Base-by-base conservation (phyloP, 2,329 filamentous ascomycete genomes). In the Zopfia rhizophila region DNA sequence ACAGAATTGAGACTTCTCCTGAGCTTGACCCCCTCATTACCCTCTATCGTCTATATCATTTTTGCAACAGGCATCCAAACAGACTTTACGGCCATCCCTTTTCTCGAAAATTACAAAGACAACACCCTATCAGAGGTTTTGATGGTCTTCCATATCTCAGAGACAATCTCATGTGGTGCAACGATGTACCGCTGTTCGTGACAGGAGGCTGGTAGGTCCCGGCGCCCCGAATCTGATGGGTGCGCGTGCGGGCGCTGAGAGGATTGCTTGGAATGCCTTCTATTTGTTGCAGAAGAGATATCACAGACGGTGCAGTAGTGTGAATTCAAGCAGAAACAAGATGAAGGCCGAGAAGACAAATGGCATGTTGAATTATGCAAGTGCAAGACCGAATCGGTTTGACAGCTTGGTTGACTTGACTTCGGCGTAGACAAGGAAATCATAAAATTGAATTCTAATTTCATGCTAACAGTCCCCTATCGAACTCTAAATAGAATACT, bases 201-300 rank as follows among this genome's bases (percentile, higher is more conserved):
- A 85, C 86, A 0, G 89, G 2, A 78, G 84, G 39, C 72, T 92
- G 24, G 89, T 93, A 0, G 89, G 89, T 0, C 89, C 89, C 8
- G 87, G 85, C 0, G 87, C 87, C 1, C 83, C 82, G 0, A 92
- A 92, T 65, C 74, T 92, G 3, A 88, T 88, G 19, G 89, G 89
- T 0, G 88, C 88, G 3, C 81, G 89, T 53, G 64, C 86, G 18
- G 88, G 88, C 0, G 88, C 89, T 0, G 89, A 92, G 72, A 79
- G 89, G 37, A 83, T 91, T 33, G 83, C 84, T 1, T 89, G 87
- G 86, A 83, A 82, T 1, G 78, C 91, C 37, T 81, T 88, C 54
- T 84, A 88, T 51, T 61, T 83, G 8, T 49, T 86, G 56, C 60
- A 45, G 47, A 58, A 46, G 44, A 25, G 39, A 7, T 35, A 39